Evolutionary conservation across 306 rosid genomes (phyloP), one percentile per base, ranked within the genome.

Genomic region (Trifolium pratense): DNA sequence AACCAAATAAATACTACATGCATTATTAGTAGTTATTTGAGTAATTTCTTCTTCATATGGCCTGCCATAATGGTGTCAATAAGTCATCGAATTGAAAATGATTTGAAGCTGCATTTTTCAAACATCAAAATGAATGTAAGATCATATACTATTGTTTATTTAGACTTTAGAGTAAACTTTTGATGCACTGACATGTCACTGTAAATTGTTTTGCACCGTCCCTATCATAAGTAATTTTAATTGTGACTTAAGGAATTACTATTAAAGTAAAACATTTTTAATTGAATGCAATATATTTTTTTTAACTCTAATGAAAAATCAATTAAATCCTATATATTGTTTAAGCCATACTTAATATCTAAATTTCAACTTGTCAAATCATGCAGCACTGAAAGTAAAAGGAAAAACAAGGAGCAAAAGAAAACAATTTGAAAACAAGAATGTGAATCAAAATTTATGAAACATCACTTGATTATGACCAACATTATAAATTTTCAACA

Each of bases 361-460:
- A n/a, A 16, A 49, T 49, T 51, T 51, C 12, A 51, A 16, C 21
- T 51, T 51, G 12, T 51, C 56, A 49, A 49, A 49, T n/a, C 55
- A n/a, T 17, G 57, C 1, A 51, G 20, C 1, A 17, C 25, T 12
- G 3, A 52, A 13, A 57, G 37, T 57, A 25, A 57, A 57, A 57
- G 3, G 17, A 57, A 57, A 57, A 25, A 7, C 14, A 25, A 26
- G 18, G 29, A 53, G 9, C 6, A 57, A 57, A 57, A 12, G 25
- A 25, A 5, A 57, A 57, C 63, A 57, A 21, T 26, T 58, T 58
- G 64, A 58, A 58, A 58, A 26, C 10, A 25, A 52, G 59, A 52
- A 52, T 52, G 59, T 52, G 29, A 52, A 52, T 52, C 26, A 52
- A 52, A 18, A 9, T 52, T 51, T 20, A 53, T 9, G 14, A 9